Evolutionary conservation across 1,284 basidiomycete genomes (phyloP).

Genomic region (Fomitopsis schrenkii): DNA sequence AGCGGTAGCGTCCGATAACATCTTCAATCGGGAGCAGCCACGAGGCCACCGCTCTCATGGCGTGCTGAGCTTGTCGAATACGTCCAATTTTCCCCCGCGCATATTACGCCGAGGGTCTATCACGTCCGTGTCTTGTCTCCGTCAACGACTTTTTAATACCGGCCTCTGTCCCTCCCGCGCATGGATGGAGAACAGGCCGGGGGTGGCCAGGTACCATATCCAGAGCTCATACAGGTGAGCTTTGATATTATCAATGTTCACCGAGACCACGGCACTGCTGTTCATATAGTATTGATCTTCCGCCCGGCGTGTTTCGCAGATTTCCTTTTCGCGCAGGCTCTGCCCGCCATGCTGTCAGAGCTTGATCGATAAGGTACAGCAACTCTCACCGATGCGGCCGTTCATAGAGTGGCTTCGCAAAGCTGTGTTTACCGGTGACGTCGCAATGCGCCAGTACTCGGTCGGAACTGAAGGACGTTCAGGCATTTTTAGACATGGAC

Average conservation of each 20-base stretch:
- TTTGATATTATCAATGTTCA: background rate
- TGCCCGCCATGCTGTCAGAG: background rate
- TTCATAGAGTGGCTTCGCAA: background rate
- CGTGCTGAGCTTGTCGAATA: background rate
- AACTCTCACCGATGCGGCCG: background rate
- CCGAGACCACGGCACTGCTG: background rate
- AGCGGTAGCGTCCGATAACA: slow-evolving; percentile 1
- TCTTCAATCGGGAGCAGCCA: background rate
- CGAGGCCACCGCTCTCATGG: background rate
- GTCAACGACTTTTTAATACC: background rate
- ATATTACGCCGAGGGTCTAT: background rate
- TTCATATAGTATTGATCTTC: background rate
- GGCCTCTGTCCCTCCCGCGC: background rate
- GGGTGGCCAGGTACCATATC: background rate
- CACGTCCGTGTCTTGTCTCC: background rate
- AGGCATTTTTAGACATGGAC: background rate
- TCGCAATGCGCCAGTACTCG: background rate
- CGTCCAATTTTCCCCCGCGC: background rate
- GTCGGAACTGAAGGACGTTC: background rate
- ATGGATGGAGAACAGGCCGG: background rate
- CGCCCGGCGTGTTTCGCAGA: slow-evolving; percentile 1
- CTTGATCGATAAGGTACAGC: slow-evolving; percentile 7
- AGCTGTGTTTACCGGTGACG: background rate
- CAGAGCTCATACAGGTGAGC: background rate
- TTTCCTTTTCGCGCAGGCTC: background rate